Evolutionary conservation across 73 alveolate genomes (phyloP).

Genomic region (Symbiodinium pilosum): DNA sequence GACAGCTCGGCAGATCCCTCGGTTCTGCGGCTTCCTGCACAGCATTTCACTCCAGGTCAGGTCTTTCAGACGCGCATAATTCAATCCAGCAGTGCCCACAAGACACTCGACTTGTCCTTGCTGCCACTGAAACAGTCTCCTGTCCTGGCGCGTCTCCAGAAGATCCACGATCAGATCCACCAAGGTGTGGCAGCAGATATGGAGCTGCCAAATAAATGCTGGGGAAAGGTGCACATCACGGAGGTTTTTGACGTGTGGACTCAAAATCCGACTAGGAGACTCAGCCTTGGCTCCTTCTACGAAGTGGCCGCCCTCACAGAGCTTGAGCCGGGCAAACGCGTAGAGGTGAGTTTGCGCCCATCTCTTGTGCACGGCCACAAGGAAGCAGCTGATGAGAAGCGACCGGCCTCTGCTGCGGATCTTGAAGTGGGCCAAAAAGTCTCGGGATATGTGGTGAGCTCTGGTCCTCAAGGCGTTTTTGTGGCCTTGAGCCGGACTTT

Average conservation of each 20-base stretch:
- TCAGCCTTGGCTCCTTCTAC: constrained; percentile 20
- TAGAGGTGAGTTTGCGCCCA: constrained; percentile 42
- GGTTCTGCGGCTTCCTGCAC: not conserved
- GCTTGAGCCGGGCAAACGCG: not conserved
- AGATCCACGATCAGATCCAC: not conserved
- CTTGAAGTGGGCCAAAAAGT: constrained; percentile 34
- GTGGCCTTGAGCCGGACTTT: constrained; percentile 79
- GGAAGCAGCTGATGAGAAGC: constrained; percentile 32
- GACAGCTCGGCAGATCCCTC: constrained; percentile 57
- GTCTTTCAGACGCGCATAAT: constrained; percentile 38
- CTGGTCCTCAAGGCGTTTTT: constrained; percentile 71
- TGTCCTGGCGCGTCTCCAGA: not conserved
- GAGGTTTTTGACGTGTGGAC: constrained; percentile 64
- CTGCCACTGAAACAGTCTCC: not conserved
- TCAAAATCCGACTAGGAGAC: constrained; percentile 27
- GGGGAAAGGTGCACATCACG: constrained; percentile 71
- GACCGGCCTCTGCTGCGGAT: constrained; percentile 6
- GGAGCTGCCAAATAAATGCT: constrained; percentile 23
- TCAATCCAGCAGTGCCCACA: constrained; percentile 22
- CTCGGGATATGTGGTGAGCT: constrained; percentile 37
- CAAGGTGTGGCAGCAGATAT: constrained; percentile 18
- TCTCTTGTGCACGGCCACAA: constrained; percentile 33
- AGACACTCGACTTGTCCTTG: constrained; percentile 52
- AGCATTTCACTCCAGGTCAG: constrained; percentile 58
- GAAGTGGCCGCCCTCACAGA: constrained; percentile 12